These are phyloP conservation scores for Luffa acutangula DNA, from an alignment of 306 rosid species.

Conservation along the genomic window DNA sequence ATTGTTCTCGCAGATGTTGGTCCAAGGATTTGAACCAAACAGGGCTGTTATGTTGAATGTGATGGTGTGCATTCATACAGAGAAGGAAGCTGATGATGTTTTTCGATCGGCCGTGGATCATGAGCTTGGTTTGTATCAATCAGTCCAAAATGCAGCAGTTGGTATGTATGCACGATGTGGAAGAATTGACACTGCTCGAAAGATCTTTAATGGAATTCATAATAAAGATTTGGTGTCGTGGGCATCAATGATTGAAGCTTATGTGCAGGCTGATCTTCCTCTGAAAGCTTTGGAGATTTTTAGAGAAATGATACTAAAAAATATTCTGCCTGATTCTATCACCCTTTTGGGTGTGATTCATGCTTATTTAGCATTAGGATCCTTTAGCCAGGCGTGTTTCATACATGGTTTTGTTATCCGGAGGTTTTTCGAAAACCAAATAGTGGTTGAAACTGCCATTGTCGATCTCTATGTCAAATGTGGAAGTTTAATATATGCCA, in stretches of 20 bases:
- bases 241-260: conserved; percentile 39
- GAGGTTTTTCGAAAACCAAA: conserved; percentile 6
- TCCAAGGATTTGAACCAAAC: conserved; percentile 13
- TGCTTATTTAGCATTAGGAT: conserved; percentile 32
- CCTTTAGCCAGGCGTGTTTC: conserved; percentile 23
- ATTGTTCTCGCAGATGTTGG: conserved; percentile 24
- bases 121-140: conserved; percentile 12
- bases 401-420: conserved; percentile 22
- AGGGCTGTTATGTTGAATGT: conserved; percentile 26
- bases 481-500: conserved; percentile 29
- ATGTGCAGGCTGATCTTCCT: conserved; percentile 20
- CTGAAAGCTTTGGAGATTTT: conserved; percentile 26
- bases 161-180: conserved; percentile 36
- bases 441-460: conserved; percentile 22
- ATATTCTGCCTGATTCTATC: conserved; percentile 23
- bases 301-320: conserved; percentile 14
- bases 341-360: conserved; percentile 21
- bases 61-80: conserved; percentile 25
- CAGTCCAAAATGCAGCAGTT: conserved; percentile 27
- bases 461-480: conserved; percentile 36
- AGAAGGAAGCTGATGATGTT: conserved; percentile 23
- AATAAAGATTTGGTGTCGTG: conserved; percentile 36
- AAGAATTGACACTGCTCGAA: conserved; percentile 22
- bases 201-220: conserved; percentile 21
- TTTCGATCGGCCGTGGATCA: conserved; percentile 4